Percentiles rank a stretch among this genome's conserved stretches.
phyloP scores from a whole-genome alignment of 495 filamentous ascomycete genomes.

The Hyaloscypha variabilis region DNA sequence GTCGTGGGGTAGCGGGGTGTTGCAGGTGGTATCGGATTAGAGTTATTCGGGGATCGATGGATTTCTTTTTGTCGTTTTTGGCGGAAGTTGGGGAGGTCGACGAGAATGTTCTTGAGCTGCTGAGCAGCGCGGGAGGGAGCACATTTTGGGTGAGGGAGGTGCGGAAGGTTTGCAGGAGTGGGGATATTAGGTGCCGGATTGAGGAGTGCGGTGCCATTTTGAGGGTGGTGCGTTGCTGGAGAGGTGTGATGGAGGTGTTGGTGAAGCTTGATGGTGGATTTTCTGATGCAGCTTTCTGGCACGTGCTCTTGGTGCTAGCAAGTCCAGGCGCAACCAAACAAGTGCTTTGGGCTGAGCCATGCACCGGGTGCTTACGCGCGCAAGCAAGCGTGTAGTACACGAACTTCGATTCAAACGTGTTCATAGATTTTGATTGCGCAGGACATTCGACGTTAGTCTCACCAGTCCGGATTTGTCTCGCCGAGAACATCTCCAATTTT shows the following conservation, averaged over 20 bases:
- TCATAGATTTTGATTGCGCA: too few species aligned
- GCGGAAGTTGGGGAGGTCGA: conserved; percentile 9
- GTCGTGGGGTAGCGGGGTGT: conserved; percentile 38
- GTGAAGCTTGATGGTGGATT: conserved; percentile 1
- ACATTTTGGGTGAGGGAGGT: conserved; percentile 8
- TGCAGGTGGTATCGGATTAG: conserved; percentile 35
- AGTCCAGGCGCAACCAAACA: too few species aligned
- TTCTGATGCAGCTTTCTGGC: neutral
- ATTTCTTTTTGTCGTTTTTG: conserved; percentile 17
- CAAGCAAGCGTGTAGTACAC: too few species aligned
- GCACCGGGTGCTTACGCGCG: too few species aligned
- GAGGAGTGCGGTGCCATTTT: conserved; percentile 23
- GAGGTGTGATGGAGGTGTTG: neutral
- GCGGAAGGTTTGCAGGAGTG: conserved; percentile 29
- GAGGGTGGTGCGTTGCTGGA: neutral
- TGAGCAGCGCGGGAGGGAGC: too few species aligned
- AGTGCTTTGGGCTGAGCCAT: too few species aligned
- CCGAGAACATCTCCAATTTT: too few species aligned
- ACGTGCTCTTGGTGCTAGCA: neutral
- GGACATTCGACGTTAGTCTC: too few species aligned
- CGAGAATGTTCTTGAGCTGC: conserved; percentile 15
- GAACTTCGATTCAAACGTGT: too few species aligned
- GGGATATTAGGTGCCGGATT: conserved; percentile 16
- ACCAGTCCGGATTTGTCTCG: too few species aligned
- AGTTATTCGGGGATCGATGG: conserved; percentile 24